A percentile compares a stretch with the other conserved stretches of the same genome.
These are phyloP conservation scores for sunflower (Helianthus annuus) DNA, from an alignment of 129 eudicot genomes.

Conservation along the genomic window DNA sequence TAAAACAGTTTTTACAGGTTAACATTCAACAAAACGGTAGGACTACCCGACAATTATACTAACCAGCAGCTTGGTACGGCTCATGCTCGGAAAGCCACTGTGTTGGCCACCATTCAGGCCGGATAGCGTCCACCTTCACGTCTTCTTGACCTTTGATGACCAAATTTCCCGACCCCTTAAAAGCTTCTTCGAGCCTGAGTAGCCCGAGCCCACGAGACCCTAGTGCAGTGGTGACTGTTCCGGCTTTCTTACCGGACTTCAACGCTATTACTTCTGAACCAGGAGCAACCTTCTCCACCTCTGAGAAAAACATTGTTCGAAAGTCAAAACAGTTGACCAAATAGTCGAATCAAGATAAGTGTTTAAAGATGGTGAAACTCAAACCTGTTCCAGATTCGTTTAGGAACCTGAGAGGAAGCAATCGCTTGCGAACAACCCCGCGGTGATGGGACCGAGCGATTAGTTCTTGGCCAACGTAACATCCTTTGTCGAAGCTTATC, in stretches of 20 bases:
- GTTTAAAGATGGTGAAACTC: background rate
- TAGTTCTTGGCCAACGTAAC: constrained; percentile 93
- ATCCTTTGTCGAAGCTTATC: constrained; percentile 95
- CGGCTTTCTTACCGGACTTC: constrained; percentile 67
- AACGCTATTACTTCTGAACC: constrained; percentile 53
- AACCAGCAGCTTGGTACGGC: constrained; percentile 48
- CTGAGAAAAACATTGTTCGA: constrained; percentile 31
- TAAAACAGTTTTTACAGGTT: constrained; percentile 18
- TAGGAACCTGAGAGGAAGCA: constrained; percentile 72
- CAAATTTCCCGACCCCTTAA: constrained; percentile 50
- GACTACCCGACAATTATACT: constrained; percentile 11
- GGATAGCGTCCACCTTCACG: constrained; percentile 59
- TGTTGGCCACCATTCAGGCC: constrained; percentile 91
- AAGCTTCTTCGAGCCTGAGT: constrained; percentile 78
- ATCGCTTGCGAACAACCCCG: constrained; percentile 76
- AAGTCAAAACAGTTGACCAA: background rate
- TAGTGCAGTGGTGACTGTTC: constrained; percentile 72
- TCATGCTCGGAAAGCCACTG: constrained; percentile 65
- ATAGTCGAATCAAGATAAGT: background rate
- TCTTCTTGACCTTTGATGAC: constrained; percentile 73
- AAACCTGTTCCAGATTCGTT: constrained; percentile 63
- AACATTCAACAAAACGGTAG: background rate
- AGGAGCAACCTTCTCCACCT: constrained; percentile 64
- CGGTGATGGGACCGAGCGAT: constrained; percentile 93
- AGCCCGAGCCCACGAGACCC: constrained; percentile 80